These are phyloP conservation scores for Skeletonema potamos DNA, from an alignment of 108 stramenopile species.

Conservation along the genomic window DNA sequence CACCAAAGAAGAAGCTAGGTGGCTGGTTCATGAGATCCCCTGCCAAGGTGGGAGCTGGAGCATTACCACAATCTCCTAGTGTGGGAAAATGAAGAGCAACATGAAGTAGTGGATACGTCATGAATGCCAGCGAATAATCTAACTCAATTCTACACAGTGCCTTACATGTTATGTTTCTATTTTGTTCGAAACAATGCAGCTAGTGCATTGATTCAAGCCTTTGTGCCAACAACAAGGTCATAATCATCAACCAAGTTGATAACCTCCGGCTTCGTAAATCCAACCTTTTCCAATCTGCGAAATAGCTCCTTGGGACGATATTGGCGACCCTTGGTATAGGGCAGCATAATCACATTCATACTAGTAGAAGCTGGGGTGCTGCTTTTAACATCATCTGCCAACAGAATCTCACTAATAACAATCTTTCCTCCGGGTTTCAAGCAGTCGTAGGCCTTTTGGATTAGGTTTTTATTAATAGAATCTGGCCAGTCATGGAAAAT, in stretches of 20 bases:
- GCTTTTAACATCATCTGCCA: not conserved
- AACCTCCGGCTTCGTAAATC: not conserved
- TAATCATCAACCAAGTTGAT: constrained; percentile 6
- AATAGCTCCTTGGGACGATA: constrained; percentile 12
- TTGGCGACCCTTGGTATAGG: constrained; percentile 8
- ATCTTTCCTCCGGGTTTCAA: constrained; percentile 5
- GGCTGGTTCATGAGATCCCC: constrained; percentile 39
- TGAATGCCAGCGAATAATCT: not conserved
- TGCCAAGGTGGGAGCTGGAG: constrained; percentile 3
- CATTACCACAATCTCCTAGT: not conserved
- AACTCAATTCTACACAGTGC: no score
- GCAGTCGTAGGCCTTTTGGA: constrained; percentile 5
- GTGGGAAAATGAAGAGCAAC: constrained; percentile 14
- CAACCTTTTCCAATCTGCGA: constrained; percentile 6
- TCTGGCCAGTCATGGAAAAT: constrained; percentile 15
- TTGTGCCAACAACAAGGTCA: constrained; percentile 5
- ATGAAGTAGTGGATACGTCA: not conserved
- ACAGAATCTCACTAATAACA: constrained; percentile 9
- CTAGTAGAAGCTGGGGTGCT: constrained; percentile 3
- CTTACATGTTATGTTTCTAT: no score
- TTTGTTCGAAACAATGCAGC: no score
- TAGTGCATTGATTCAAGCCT: not conserved
- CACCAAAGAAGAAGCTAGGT: constrained; percentile 24
- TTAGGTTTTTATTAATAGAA: not conserved
- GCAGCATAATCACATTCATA: constrained; percentile 15